These are phyloP conservation scores for Arthroderma uncinatum DNA, from an alignment of 2,329 filamentous ascomycete species.

Conservation along the genomic window DNA sequence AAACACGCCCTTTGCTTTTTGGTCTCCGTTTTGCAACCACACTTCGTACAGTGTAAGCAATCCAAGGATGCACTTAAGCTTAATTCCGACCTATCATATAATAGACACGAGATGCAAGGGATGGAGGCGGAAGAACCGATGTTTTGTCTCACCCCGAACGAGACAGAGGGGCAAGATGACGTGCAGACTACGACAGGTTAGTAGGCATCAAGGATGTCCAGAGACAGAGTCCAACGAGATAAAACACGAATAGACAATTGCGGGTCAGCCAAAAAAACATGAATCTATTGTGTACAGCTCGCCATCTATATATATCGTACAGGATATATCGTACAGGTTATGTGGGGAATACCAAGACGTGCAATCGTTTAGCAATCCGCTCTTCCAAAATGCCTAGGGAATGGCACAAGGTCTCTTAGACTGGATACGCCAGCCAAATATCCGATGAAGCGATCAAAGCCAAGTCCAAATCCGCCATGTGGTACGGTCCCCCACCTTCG, in stretches of 20 bases:
- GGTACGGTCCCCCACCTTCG: conserved; percentile 83
- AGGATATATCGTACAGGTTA: neutral
- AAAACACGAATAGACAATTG: neutral
- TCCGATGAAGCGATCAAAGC: conserved; percentile 75
- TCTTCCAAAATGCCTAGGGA: conserved; percentile 57
- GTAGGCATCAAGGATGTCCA: neutral
- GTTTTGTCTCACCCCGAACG: neutral
- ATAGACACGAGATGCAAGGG: neutral
- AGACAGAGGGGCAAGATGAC: neutral
- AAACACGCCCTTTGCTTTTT: neutral
- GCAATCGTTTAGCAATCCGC: conserved; percentile 37
- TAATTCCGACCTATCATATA: neutral
- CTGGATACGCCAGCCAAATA: conserved; percentile 74
- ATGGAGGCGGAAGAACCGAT: neutral
- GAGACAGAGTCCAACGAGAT: neutral
- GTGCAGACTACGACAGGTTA: neutral
- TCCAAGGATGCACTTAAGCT: neutral
- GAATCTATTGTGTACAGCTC: neutral
- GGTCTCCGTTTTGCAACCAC: neutral
- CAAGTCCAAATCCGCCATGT: conserved; percentile 82
- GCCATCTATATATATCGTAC: neutral
- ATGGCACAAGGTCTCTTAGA: conserved; percentile 74
- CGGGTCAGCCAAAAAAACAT: neutral
- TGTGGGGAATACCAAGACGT: neutral
- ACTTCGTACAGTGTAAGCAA: neutral